Conservation (phyloP, 1,284 basidiomycete genomes). For the Vanrija pseudolonga region DNA sequence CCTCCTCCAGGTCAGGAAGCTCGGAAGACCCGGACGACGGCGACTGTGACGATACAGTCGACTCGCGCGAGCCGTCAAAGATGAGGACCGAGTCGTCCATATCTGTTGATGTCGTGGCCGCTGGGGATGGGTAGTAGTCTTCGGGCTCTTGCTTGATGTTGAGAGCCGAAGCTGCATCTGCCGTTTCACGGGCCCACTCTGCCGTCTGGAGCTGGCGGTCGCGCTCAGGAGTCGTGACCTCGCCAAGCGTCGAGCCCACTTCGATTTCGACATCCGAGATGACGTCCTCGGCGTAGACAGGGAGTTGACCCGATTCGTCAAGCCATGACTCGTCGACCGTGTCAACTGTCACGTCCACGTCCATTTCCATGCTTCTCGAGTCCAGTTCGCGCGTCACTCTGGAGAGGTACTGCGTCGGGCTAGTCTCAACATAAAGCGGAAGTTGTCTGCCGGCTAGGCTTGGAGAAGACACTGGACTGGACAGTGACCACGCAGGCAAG, state of each 20-base stretch:
- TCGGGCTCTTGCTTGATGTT: constrained; percentile 36
- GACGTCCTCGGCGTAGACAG: constrained; percentile 42
- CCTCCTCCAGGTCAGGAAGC: constrained; percentile 16
- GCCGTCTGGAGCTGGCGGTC: constrained; percentile 39
- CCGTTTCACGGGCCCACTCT: constrained; percentile 39
- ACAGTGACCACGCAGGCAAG: constrained; percentile 31
- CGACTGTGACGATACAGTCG: constrained; percentile 9
- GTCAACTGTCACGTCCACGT: constrained; percentile 33
- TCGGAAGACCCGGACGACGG: constrained; percentile 35
- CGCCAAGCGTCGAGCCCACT: constrained; percentile 30
- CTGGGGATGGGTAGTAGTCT: constrained; percentile 41
- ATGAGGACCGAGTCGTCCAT: constrained; percentile 16
- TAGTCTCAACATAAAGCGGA: constrained; percentile 16
- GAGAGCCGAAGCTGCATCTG: constrained; percentile 18
- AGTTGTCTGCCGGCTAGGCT: constrained; percentile 16
- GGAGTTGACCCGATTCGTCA: constrained; percentile 39
- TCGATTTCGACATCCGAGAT: constrained; percentile 32
- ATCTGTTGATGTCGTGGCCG: constrained; percentile 16
- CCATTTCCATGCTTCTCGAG: constrained; percentile 11
- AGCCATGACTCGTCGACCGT: constrained; percentile 28
- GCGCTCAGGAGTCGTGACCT: constrained; percentile 35
- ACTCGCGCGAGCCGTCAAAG: constrained; percentile 13
- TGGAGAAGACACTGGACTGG: constrained; percentile 38
- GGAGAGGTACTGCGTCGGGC: constrained; percentile 28
- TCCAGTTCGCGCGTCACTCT: constrained; percentile 19